Evolutionary conservation across 176 grass and related monocot genomes (phyloP).

Genomic region (Raddia distichophylla): DNA sequence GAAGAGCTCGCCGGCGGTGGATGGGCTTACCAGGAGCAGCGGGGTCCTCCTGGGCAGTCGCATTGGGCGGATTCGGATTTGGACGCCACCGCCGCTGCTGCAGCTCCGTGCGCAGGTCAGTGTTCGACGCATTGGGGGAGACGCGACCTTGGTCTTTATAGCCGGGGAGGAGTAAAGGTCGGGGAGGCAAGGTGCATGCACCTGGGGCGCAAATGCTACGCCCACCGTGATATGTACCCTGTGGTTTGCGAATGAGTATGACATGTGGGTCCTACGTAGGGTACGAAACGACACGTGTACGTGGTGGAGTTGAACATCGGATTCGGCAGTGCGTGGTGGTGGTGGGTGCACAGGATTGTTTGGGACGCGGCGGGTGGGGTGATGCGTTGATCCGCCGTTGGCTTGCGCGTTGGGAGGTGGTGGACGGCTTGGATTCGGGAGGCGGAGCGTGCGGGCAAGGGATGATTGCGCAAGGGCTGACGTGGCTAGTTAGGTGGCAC

Average conservation of each 20-base stretch:
- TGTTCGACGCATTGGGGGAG: conserved; percentile 22
- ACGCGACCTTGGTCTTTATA: background rate
- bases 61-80: conserved; percentile 32
- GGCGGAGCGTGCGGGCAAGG: background rate
- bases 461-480: background rate
- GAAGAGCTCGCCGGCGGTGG: background rate
- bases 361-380: background rate
- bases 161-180: background rate
- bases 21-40: conserved; percentile 18
- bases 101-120: conserved; percentile 3
- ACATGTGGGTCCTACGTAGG: background rate
- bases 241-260: fast-evolving
- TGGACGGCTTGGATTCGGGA: background rate
- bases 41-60: conserved; percentile 16
- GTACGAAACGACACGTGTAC: background rate
- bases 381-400: background rate
- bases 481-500: background rate
- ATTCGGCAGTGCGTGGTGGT: background rate
- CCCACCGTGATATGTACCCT: background rate
- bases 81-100: conserved; percentile 27
- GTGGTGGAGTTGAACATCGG: background rate
- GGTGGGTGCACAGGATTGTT: background rate
- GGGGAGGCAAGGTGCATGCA: conserved; percentile 54
- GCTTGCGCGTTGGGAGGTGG: background rate
- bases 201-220: conserved; percentile 22